Conservation (phyloP, 805 yeast genomes). For the Barnettozyma siamensis region DNA sequence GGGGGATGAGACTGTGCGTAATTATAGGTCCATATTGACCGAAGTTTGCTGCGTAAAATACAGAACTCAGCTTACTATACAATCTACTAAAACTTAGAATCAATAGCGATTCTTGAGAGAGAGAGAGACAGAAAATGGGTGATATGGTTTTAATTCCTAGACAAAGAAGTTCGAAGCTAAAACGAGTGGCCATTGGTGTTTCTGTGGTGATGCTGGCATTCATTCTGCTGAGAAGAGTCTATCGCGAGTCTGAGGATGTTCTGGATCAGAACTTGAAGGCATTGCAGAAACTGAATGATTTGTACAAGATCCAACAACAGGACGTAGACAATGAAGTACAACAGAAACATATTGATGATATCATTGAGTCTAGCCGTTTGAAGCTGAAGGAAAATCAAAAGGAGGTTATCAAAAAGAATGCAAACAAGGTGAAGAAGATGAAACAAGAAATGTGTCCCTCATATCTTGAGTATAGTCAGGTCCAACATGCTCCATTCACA, state of each 20-base stretch:
- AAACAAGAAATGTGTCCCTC: constrained; percentile 43
- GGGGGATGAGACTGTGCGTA: not conserved
- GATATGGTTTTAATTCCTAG: not conserved
- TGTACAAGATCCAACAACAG: not conserved
- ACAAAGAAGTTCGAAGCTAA: not conserved
- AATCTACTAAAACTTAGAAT: too few species aligned
- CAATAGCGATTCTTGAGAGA: too few species aligned
- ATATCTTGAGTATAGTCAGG: constrained; percentile 54
- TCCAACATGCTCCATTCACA: constrained; percentile 50
- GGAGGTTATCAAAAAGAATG: not conserved
- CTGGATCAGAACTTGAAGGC: constrained; percentile 3
- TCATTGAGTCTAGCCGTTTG: not conserved
- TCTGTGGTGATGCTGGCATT: not conserved
- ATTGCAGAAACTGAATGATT: constrained; percentile 1
- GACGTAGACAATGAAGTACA: not conserved
- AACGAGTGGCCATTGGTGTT: not conserved
- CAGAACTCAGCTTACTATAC: too few species aligned
- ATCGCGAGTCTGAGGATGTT: constrained; percentile 1
- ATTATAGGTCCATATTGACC: not conserved
- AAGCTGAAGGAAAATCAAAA: not conserved
- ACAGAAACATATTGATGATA: too few species aligned
- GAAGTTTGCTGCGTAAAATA: too few species aligned
- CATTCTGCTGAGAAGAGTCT: not conserved
- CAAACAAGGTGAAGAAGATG: not conserved
- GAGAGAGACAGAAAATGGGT: too few species aligned